Evolutionary conservation across 441 rosid species (phyloP), one percentile per base, ranked within the genome.

Genomic region (Dalechampia spathulata): DNA sequence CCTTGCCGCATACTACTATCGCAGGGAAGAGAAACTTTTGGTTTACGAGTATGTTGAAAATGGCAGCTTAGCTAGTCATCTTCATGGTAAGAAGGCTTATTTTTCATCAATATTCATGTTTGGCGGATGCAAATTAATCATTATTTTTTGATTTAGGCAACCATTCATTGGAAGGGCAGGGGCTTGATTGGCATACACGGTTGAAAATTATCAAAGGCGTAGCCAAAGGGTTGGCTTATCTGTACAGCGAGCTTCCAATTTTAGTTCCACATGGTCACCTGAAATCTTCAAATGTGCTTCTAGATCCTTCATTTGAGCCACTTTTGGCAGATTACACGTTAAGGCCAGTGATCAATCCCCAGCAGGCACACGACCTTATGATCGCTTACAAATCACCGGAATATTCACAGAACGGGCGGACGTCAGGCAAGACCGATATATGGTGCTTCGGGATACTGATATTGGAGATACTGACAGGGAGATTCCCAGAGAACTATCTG

Each of bases 21-120:
- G 96, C 53, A 87, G 66, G 73, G 96, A 90, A 66, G 99, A 93
- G 78, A 90, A 90, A 73, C 90, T 93, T n/a, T 67, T 93, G 82
- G 73, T 90, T 39, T 57, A 85, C 6, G 80, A 75, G 66, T 90
- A 55, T 61, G 68, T 83, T 17, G 72, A 72, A 30, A 74, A 76
- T 28, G 82, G 92, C 21, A 81, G 96, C 84, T 74, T 93, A 78
- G 93, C 97, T 20, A 75, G 77, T 71, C 86, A 78, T 57, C 89
- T 93, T 41, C 99, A 90, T 50, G 80, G 97, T 85, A 80, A 61
- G 64, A 3, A 30, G 34, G n/a, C n/a, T n/a, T n/a, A 30, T 30
- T 30, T 4, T 8, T 3, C 5, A 30, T 30, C 4, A 30, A 30
- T 30, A 8, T 8, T 30, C 34, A 30, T 30, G 34, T 30, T 30